phyloP scores from a whole-genome alignment of 352 stramenopile genomes.

The Phytopythium helicoides region DNA sequence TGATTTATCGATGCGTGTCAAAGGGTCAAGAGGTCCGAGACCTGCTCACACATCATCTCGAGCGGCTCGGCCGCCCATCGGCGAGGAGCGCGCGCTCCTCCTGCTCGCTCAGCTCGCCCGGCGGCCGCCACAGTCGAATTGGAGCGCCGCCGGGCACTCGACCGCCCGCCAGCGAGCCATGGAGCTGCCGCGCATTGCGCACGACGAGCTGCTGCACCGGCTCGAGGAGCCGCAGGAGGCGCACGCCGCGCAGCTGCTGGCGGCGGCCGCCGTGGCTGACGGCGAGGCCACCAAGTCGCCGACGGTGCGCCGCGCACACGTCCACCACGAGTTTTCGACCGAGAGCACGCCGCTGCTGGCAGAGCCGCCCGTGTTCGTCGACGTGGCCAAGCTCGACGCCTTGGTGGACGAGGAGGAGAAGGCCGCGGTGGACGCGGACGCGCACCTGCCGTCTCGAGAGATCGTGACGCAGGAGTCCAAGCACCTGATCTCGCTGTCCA shows the following conservation, averaged over 20 bases:
- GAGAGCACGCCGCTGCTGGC: slow-evolving; percentile 24
- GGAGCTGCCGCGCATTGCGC: slow-evolving; percentile 41
- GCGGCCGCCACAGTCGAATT: slow-evolving; percentile 4
- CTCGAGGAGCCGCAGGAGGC: slow-evolving; percentile 41
- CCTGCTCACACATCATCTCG: too few relatives aligned
- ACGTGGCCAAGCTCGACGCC: slow-evolving; percentile 28
- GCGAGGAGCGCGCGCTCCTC: too few relatives aligned
- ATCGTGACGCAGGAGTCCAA: slow-evolving; percentile 36
- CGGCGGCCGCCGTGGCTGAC: slow-evolving; percentile 4
- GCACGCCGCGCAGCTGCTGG: slow-evolving; percentile 21
- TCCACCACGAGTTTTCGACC: background rate
- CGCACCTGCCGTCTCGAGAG: slow-evolving; percentile 20
- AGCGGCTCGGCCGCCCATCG: too few relatives aligned
- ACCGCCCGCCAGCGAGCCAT: too few relatives aligned
- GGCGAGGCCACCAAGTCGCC: slow-evolving; percentile 6
- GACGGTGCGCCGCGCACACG: slow-evolving; percentile 2
- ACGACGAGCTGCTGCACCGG: slow-evolving; percentile 52
- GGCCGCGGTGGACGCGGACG: slow-evolving; percentile 17
- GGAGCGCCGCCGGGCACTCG: too few relatives aligned
- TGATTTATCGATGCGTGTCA: too few relatives aligned
- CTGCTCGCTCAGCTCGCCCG: too few relatives aligned
- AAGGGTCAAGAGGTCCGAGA: too few relatives aligned
- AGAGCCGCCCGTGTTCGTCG: slow-evolving; percentile 11
- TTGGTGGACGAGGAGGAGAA: slow-evolving; percentile 39
- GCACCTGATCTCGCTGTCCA: slow-evolving; percentile 23